phyloP scores from a whole-genome alignment of 2,329 filamentous ascomycete genomes.

The Hypoxylon sp. region DNA sequence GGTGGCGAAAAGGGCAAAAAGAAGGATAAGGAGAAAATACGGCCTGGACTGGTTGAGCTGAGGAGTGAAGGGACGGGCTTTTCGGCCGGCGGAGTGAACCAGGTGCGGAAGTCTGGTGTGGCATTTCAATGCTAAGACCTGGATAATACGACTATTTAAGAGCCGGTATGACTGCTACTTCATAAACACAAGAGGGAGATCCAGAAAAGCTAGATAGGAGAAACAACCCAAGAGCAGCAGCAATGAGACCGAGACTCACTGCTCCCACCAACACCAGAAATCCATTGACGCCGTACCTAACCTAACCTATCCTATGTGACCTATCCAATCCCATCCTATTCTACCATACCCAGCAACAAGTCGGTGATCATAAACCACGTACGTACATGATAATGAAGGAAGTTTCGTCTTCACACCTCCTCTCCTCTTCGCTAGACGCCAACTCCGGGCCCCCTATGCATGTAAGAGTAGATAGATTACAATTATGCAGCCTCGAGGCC shows the following conservation, averaged over 20 bases:
- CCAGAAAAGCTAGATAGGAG: background rate
- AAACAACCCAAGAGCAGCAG: constrained; percentile 11
- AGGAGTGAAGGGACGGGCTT: constrained; percentile 93
- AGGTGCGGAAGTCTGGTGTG: constrained; percentile 83
- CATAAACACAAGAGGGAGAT: background rate
- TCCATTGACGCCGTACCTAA: constrained; percentile 14
- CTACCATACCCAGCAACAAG: constrained; percentile 8
- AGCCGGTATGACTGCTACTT: background rate
- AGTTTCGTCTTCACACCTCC: constrained; percentile 15
- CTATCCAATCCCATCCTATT: constrained; percentile 11
- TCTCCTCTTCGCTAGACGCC: constrained; percentile 9
- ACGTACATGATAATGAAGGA: constrained; percentile 36
- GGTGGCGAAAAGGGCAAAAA: constrained; percentile 53
- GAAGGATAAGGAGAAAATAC: constrained; percentile 69
- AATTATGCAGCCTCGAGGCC: constrained; percentile 32
- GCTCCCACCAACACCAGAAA: background rate
- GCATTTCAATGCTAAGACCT: constrained; percentile 82
- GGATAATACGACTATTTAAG: no score
- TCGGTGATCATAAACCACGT: constrained; percentile 30
- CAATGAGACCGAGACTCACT: constrained; percentile 10
- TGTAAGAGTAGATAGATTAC: constrained; percentile 31
- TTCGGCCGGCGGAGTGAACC: constrained; percentile 84
- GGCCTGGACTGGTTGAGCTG: constrained; percentile 82
- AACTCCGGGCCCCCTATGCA: constrained; percentile 33
- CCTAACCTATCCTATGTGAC: constrained; percentile 8